Conservation (phyloP, 768 basidiomycete genomes). For the Harrya chromipes region DNA sequence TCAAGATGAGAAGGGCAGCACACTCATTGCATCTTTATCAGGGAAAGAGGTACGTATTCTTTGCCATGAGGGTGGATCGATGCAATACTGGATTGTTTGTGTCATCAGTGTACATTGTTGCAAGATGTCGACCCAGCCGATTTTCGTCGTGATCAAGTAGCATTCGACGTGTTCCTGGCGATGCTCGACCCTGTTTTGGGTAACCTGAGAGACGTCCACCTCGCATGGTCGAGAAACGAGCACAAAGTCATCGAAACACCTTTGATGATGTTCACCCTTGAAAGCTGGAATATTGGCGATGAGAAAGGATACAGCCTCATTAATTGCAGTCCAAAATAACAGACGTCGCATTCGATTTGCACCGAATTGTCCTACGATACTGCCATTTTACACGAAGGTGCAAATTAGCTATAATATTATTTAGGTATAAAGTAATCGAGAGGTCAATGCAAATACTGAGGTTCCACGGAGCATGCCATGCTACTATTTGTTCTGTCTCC, state of each 20-base stretch:
- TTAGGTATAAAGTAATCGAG: background rate
- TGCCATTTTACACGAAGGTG: background rate
- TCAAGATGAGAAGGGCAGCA: constrained; percentile 45
- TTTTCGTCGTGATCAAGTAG: constrained; percentile 38
- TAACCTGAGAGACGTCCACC: constrained; percentile 42
- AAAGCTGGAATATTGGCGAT: constrained; percentile 27
- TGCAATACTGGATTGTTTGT: background rate
- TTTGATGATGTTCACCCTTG: constrained; percentile 25
- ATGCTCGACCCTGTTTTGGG: constrained; percentile 48
- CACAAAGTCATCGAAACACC: constrained; percentile 23
- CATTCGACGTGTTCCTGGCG: constrained; percentile 36
- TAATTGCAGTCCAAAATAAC: constrained; percentile 9
- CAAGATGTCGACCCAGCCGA: constrained; percentile 43
- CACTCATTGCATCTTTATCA: constrained; percentile 46
- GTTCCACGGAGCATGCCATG: background rate
- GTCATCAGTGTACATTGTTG: constrained; percentile 41
- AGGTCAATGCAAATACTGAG: background rate
- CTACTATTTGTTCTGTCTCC: constrained; percentile 2
- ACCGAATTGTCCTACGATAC: no score
- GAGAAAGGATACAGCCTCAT: constrained; percentile 25
- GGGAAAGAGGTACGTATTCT: constrained; percentile 40
- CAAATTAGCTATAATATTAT: background rate
- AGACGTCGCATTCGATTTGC: no score
- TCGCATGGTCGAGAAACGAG: constrained; percentile 23
- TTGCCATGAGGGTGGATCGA: background rate